Evolutionary conservation across 441 rosid species (phyloP).

Genomic region (Arabidopsis lyrata): DNA sequence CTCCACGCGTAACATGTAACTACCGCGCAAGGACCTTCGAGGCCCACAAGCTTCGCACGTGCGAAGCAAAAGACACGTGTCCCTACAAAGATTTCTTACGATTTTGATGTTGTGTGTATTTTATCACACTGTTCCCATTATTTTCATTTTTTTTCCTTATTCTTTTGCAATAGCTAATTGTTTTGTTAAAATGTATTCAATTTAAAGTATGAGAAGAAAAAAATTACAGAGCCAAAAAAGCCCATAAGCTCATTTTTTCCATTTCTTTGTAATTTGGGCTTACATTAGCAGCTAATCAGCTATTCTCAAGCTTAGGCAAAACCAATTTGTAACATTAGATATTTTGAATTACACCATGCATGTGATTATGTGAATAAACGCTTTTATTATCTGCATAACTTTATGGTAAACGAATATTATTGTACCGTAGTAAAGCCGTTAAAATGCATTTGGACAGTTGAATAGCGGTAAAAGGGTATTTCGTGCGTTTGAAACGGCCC

Average conservation of each 20-base stretch:
- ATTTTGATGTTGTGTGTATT: slow-evolving; percentile 25
- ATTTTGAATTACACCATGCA: neutral
- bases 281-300: too few relatives aligned
- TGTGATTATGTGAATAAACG: neutral
- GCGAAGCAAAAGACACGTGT: slow-evolving; percentile 30
- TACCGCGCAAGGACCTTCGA: slow-evolving; percentile 42
- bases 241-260: too few relatives aligned
- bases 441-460: neutral
- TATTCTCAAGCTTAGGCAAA: neutral
- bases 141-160: neutral
- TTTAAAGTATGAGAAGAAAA: too few relatives aligned
- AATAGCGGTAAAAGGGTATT: neutral
- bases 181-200: too few relatives aligned
- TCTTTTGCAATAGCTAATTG: neutral
- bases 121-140: neutral
- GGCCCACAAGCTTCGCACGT: slow-evolving; percentile 39
- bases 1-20: slow-evolving; percentile 42
- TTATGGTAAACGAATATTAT: neutral
- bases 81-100: slow-evolving; percentile 41
- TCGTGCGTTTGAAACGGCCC: slow-evolving; percentile 13
- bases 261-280: too few relatives aligned
- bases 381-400: neutral
- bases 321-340: neutral
- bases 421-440: neutral
- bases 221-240: too few relatives aligned